Conservation (phyloP, 495 filamentous ascomycete species). For the Penicillium soppii region DNA sequence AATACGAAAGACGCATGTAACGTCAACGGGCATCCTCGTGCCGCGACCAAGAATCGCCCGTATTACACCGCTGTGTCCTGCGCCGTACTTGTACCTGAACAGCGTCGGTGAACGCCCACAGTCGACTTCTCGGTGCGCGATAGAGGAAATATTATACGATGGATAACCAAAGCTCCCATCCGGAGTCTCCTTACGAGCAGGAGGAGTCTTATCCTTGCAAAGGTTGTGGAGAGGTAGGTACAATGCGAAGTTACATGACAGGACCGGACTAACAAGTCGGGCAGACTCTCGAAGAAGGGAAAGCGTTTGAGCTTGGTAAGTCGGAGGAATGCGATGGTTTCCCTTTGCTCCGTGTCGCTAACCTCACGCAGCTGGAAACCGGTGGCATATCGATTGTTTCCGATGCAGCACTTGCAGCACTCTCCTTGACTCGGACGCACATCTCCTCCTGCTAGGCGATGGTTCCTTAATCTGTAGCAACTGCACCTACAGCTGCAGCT, state of each 20-base stretch:
- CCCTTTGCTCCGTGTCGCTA: conserved; percentile 13
- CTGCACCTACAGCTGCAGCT: conserved; percentile 98
- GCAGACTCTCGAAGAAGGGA: conserved; percentile 95
- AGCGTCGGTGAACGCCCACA: not conserved
- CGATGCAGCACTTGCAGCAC: conserved; percentile 95
- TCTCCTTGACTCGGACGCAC: conserved; percentile 96
- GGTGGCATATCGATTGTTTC: conserved; percentile 99
- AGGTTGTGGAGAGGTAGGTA: conserved; percentile 88
- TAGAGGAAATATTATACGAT: conserved; percentile 24
- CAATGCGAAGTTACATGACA: conserved; percentile 5
- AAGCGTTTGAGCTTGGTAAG: conserved; percentile 96
- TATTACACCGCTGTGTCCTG: not conserved
- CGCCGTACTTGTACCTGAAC: not conserved
- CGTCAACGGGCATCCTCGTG: not conserved
- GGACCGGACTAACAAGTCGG: conserved; percentile 13
- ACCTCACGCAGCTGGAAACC: conserved; percentile 73
- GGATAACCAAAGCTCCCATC: conserved; percentile 54
- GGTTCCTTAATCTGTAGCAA: conserved; percentile 98
- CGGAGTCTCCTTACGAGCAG: conserved; percentile 80
- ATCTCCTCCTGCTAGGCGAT: conserved; percentile 94
- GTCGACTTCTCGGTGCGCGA: not conserved
- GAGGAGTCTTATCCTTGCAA: conserved; percentile 94
- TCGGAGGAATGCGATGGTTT: conserved; percentile 15
- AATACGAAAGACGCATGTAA: not conserved
- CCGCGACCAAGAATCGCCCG: conserved; percentile 4